Conservation (phyloP, 2,329 filamentous ascomycete species). For the Botrytis tulipae region DNA sequence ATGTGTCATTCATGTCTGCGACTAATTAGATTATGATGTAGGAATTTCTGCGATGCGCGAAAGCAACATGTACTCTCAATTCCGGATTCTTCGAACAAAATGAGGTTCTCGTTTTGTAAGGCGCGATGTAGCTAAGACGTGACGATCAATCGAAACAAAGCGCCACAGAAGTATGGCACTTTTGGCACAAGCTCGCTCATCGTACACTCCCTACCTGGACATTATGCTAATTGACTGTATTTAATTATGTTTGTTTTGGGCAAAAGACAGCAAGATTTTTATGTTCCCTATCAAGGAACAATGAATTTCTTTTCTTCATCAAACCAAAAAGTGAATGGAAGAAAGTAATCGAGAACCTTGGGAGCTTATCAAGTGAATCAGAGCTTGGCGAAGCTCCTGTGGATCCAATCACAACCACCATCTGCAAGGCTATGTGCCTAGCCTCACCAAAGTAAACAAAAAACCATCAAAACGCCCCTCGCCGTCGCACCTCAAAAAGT, state of each 20-base stretch:
- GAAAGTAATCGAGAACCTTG: background rate
- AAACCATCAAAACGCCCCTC: background rate
- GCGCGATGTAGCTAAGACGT: background rate
- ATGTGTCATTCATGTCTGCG: background rate
- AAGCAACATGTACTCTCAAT: background rate
- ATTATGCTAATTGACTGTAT: background rate
- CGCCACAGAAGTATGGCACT: background rate
- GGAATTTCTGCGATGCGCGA: background rate
- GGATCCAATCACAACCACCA: background rate
- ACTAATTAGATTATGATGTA: background rate
- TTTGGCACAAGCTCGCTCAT: background rate
- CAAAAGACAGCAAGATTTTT: background rate
- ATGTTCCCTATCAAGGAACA: accelerated
- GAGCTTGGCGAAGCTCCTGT: constrained; percentile 9
- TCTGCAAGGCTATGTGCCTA: constrained; percentile 7
- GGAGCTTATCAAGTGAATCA: constrained; percentile 3
- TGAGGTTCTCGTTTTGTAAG: background rate
- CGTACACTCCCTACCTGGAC: background rate
- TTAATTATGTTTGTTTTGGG: background rate
- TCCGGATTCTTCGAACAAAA: too few relatives aligned
- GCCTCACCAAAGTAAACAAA: constrained; percentile 10
- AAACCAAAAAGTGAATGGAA: background rate
- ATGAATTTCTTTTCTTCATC: background rate
- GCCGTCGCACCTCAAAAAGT: background rate
- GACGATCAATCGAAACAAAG: constrained; percentile 20